Evolutionary conservation across 2,329 filamentous ascomycete genomes (phyloP), one percentile per base, ranked within the genome.

Genomic region (Mariannaea sp.): DNA sequence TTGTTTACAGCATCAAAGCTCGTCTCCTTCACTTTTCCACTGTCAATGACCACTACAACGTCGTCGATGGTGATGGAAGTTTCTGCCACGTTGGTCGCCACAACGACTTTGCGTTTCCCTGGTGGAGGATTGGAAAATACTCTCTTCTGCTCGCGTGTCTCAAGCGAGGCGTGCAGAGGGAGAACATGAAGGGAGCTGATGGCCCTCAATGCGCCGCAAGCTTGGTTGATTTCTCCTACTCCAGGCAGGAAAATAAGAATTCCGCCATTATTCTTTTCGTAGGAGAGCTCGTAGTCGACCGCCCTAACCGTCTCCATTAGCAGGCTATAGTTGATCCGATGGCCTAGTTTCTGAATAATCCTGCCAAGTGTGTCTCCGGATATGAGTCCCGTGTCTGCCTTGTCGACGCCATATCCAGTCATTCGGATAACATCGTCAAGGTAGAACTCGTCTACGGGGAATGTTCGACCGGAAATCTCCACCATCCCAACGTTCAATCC

Each of bases 21-120:
- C 0, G 92, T 99, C 72, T 99, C 93, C 69, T 99, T 99, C 55
- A 99, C 94, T 47, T 91, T 87, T 22, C 94, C 94, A 9, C 89
- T 94, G 70, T 99, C 94, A 58, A 99, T 93, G 39, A 99, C 94
- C 2, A 90, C 93, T 2, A 97, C 89, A 47, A 99, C 90, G 68
- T 99, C 94, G 68, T 97, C 92, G 55, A 99, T 99, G 0, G 94
- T 99, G 70, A 99, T 97, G 2, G 94, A 97, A 0, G 94, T 99
- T 71, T 99, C 94, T 2, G 94, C 94, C 2, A 99, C 93, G 66
- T 99, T 99, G 38, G 94, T 99, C 1, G 94, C 90, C 6, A 93
- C 90, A 27, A 99, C 89, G 10, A 99, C 84, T 73, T 99, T 99
- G 29, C 94, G 83, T 73, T 90, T 92, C 0, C 92, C 92, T 3